Conservation (phyloP, 495 filamentous ascomycete species). For the Podospora pseudopauciseta region DNA sequence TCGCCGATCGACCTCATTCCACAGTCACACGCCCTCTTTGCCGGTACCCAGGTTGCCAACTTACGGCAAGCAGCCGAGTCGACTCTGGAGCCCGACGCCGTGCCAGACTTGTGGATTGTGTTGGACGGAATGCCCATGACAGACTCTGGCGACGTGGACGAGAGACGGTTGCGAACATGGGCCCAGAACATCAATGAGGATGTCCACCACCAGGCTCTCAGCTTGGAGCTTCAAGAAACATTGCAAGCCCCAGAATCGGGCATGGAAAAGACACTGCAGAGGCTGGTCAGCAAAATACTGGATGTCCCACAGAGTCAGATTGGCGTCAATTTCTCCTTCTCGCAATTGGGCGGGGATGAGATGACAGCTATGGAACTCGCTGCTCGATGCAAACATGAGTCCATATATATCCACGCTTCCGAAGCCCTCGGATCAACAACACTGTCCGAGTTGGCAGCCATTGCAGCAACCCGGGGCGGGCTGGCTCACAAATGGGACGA, state of each 20-base stretch:
- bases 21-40: slow-evolving; percentile 36
- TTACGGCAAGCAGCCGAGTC: slow-evolving; percentile 34
- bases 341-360: slow-evolving; percentile 45
- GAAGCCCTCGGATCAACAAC: slow-evolving; percentile 31
- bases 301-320: slow-evolving; percentile 34
- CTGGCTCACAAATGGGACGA: slow-evolving; percentile 35
- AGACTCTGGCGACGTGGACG: slow-evolving; percentile 36
- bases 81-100: slow-evolving; percentile 24
- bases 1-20: slow-evolving; percentile 36
- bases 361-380: slow-evolving; percentile 39
- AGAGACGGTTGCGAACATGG: slow-evolving; percentile 47
- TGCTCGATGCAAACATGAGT: slow-evolving; percentile 38
- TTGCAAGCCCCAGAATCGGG: slow-evolving; percentile 32
- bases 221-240: slow-evolving; percentile 36
- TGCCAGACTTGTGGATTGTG: slow-evolving; percentile 42
- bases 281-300: slow-evolving; percentile 38
- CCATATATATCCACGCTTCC: slow-evolving; percentile 34
- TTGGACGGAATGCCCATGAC: slow-evolving; percentile 45
- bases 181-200: slow-evolving; percentile 48
- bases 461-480: slow-evolving; percentile 32
- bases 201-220: slow-evolving; percentile 39
- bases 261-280: slow-evolving; percentile 40
- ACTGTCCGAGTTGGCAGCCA: slow-evolving; percentile 36
- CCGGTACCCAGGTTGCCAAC: slow-evolving; percentile 34
- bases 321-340: slow-evolving; percentile 44